Evolutionary conservation across 441 rosid species (phyloP), one percentile per base, ranked within the genome.

Genomic region (Rhodomyrtus psidioides): DNA sequence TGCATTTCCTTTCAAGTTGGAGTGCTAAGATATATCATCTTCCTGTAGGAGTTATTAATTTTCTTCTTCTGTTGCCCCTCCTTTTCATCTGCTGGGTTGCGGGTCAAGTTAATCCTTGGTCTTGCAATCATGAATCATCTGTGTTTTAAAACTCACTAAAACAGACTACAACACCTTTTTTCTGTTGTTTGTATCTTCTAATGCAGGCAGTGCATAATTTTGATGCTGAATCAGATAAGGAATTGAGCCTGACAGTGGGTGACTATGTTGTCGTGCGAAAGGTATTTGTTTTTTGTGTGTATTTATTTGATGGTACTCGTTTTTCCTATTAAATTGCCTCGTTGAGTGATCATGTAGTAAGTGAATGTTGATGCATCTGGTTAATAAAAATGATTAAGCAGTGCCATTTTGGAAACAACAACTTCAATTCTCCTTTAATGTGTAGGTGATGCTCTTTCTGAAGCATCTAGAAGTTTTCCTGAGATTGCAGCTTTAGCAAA

Each of bases 211-310:
- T 87, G 23, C 95, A 93, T 89, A 90, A 91, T 39, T 94, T 93
- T 87, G 81, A 82, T 58, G 94, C 95, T 84, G 92, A 91, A 49
- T 91, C 97, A 19, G 97, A 93, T 90, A 93, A 93, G 88, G 97
- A 94, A 79, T 51, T 94, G 89, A 91, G 91, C 91, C 90, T 94
- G 90, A 84, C 89, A 6, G 90, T 85, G 79, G 97, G 97, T 85
- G 97, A 94, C 83, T 94, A 92, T 88, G 88, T 94, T 51, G 97
- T 94, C 46, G 95, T 94, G 59, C 89, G 97, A 85, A 90, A 93
- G 95, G 97, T 94, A 83, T 60, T 82, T 53, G 49, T 75, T 87
- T 85, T 55, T 87, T 49, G 55, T 79, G 42, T 54, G 83, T 62
- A 86, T 62, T 62, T 28, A 83, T 83, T 49, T 59, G 56, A 83